These are phyloP conservation scores for Candida coquimbonensis DNA, from an alignment of 805 yeast species.

Conservation along the genomic window DNA sequence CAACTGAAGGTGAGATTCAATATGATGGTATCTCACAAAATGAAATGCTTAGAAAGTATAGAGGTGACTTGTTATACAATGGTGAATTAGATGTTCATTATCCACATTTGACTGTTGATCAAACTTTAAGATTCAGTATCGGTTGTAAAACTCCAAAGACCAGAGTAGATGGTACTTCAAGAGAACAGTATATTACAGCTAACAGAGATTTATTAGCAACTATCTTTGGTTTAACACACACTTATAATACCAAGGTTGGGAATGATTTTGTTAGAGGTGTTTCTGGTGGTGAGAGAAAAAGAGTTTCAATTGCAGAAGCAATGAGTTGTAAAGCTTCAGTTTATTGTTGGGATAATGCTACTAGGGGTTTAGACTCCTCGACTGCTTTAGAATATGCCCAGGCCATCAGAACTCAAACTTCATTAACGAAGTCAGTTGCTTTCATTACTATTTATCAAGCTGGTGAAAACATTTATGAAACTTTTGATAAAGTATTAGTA, in stretches of 20 bases:
- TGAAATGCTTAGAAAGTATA: slow-evolving; percentile 53
- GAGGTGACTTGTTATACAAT: slow-evolving; percentile 50
- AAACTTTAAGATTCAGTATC: slow-evolving; percentile 65
- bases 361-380: slow-evolving; percentile 80
- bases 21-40: slow-evolving; percentile 57
- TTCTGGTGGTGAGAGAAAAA: slow-evolving; percentile 81
- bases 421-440: slow-evolving; percentile 45
- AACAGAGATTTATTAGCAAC: slow-evolving; percentile 44
- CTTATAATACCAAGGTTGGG: slow-evolving; percentile 55
- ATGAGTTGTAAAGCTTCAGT: slow-evolving; percentile 56
- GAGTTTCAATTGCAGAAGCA: slow-evolving; percentile 80
- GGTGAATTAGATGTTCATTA: slow-evolving; percentile 67
- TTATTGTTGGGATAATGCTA: slow-evolving; percentile 75
- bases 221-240: slow-evolving; percentile 53
- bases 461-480: slow-evolving; percentile 56
- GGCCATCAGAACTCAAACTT: slow-evolving; percentile 58
- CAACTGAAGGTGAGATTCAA: slow-evolving; percentile 45
- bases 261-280: slow-evolving; percentile 62
- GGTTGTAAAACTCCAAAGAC: slow-evolving; percentile 58
- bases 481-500: slow-evolving; percentile 57
- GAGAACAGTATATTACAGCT: slow-evolving; percentile 41
- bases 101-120: slow-evolving; percentile 69
- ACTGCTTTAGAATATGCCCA: slow-evolving; percentile 72
- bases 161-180: slow-evolving; percentile 40
- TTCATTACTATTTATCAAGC: slow-evolving; percentile 68